Base-by-base conservation (phyloP, 176 grass and related monocot genomes). In the Rhynchospora tenuis region DNA sequence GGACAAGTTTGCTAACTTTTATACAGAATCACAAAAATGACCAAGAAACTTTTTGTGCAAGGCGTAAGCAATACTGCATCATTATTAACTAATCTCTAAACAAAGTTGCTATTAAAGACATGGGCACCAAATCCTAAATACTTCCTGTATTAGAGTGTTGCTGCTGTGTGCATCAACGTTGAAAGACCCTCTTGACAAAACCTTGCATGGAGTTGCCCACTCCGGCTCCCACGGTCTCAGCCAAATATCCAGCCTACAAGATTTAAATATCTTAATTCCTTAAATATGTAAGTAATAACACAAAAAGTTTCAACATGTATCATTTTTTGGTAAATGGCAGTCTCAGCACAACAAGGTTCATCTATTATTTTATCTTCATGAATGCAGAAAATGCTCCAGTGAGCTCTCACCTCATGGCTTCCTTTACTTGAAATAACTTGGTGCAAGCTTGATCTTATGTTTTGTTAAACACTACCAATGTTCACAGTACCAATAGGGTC, bases 211-310 rank as follows among this genome's bases (percentile, higher is more conserved):
- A 89, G 58, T 88, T 83, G 23, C 91, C 88, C 88, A 99, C 64
- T 59, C 93, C 93, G 26, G 93, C 93, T 29, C 91, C 91, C 33
- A 95, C 81, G 14, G 96, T 91, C 86, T 95, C 93, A 0, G 93
- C 89, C 19, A 95, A 76, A 87, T 95, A 92, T 52, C 85, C 89
- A 1, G 88, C 93, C 96, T 99, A 80, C 23, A 38, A 63, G 81
- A 26, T 81, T 8, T 62, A 63, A 54, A 76, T 14, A 31, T 23
- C 6, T 22, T 15, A 45, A 70, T 9, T 70, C 2, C 33, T 44
- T 70, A 70, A 42, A 44, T 44, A 70, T 1, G 9, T 15, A 67
- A 1, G 9, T 15, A 67, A 1, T 19, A 46, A 47, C 26, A 46
- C 22, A 51, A 74, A 27, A 2, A 74, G 23, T 10, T 38, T 38